Evolutionary conservation across 192 early-diverging fungal genomes (phyloP).

Genomic region (Coemansia sp.): DNA sequence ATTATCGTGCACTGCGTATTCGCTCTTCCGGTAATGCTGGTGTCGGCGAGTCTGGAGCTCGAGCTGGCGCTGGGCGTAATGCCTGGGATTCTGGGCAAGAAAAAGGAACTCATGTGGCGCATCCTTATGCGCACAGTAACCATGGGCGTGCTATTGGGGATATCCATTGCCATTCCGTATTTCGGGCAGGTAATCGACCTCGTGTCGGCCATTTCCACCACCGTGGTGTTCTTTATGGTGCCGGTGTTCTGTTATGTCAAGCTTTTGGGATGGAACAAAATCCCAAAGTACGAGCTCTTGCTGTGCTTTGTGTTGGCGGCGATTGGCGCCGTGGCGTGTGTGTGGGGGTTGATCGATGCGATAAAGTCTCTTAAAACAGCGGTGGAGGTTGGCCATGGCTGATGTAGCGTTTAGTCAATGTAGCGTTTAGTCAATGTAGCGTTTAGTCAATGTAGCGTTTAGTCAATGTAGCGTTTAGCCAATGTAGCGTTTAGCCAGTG

Average conservation of each 20-base stretch:
- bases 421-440: background rate
- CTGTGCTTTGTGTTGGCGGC: slow-evolving; percentile 34
- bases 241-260: slow-evolving; percentile 76
- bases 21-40: slow-evolving; percentile 75
- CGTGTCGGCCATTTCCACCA: slow-evolving; percentile 76
- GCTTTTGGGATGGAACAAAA: slow-evolving; percentile 64
- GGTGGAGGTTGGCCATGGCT: slow-evolving; percentile 6
- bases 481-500: too few species aligned
- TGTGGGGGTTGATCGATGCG: slow-evolving; percentile 50
- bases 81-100: slow-evolving; percentile 53
- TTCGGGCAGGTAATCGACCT: slow-evolving; percentile 79
- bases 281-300: slow-evolving; percentile 38
- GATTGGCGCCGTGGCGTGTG: slow-evolving; percentile 38
- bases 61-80: slow-evolving; percentile 68
- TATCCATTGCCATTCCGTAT: slow-evolving; percentile 75
- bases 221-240: slow-evolving; percentile 79
- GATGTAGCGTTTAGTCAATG: background rate
- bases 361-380: slow-evolving; percentile 36
- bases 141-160: slow-evolving; percentile 60
- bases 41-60: slow-evolving; percentile 70
- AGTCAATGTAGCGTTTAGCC: too few species aligned
- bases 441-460: too few species aligned
- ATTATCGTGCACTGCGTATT: slow-evolving; percentile 82
- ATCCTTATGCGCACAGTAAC: slow-evolving; percentile 59
- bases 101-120: slow-evolving; percentile 60